Evolutionary conservation across 2,329 filamentous ascomycete species (phyloP), one percentile per base, ranked within the genome.

Genomic region (Colletotrichum lini): DNA sequence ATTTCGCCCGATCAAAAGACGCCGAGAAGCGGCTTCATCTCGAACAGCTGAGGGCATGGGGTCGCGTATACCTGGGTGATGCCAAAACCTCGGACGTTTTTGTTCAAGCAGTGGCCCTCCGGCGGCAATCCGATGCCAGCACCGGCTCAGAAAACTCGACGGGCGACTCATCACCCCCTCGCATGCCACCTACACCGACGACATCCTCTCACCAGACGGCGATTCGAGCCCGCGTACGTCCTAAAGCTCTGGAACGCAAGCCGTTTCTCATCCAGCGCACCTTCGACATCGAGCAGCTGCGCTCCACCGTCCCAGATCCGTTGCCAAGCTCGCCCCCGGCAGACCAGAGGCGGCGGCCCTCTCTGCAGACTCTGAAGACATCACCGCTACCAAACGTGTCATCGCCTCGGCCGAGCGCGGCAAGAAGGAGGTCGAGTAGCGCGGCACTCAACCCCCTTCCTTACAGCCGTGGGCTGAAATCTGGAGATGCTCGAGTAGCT

Each of bases 241-340:
- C 87, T 18, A 79, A 78, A 45, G 76, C 77, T 21, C 77, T 80
- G 5, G 81, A 83, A 2, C 79, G 82, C 21, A 82, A 83, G 58
- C 80, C 87, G 1, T 84, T 89, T 73, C 74, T 85, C 0, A 80
- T 91, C 21, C 82, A 84, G 73, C 83, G 87, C 40, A 83, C 82
- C 21, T 87, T 90, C 70, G 82, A 89, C 70, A 78, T 89, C 16
- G 80, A 84, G 35, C 80, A 84, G 71, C 77, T 90, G 12, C 81
- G 84, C 56, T 80, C 83, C 10, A 86, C 84, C 0, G 79, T 88
- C n/a, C 83, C 83, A 2, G 79, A 82, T 3, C 78, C 79, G 10
- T 70, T 75, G 9, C 74, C 75, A 35, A 72, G 42, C 44, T 56
- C 67, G 15, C n/a, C 54, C n/a, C 18, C 60, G 10, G 56, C 40